Base-by-base conservation (phyloP, 768 basidiomycete genomes). In the Kwoniella bestiolae region DNA sequence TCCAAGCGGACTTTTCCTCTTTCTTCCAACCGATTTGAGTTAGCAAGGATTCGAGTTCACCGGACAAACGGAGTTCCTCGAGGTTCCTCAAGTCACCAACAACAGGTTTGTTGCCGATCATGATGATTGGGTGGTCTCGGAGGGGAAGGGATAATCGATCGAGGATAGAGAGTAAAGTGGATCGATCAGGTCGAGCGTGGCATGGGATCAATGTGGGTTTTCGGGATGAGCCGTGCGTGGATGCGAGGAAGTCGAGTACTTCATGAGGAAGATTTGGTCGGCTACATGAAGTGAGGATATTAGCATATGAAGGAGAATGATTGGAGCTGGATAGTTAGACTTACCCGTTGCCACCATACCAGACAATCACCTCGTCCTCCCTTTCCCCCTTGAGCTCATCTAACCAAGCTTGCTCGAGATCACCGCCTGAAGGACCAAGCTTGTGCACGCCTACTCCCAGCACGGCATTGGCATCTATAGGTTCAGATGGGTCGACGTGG, bases 321-420 rank as follows among this genome's bases (percentile, higher is more conserved):
- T n/a, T n/a, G n/a, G n/a, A n/a, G n/a, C n/a, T n/a, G n/a, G n/a
- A n/a, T n/a, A 23, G 26, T 14, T 55, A 26, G 25, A 61, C 70
- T 67, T 44, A 68, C 68, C 71, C 71, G 34, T 76, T 52, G 21
- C 67, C 66, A 16, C 72, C 70, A 38, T 72, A 75, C 78, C 78
- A 80, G 38, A 80, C 57, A n/a, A 79, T 69, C 0, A 80, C 59
- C 11, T 78, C 75, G 28, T 74, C 68, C 21, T 69, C 72, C 8
- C 69, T 60, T 44, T 81, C 78, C 1, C 46, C 25, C 38, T 74
- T 70, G 4, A 81, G 65, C 56, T 81, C 78, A 2, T 65, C 59
- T 26, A 78, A 57, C 63, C 73, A 72, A 8, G 49, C 59, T 44
- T 67, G 52, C 31, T 71, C 66, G 4, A 50, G 28, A 4, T 49